These are phyloP conservation scores for Pythium phragmiticola DNA, from an alignment of 352 stramenopile species.

Conservation along the genomic window DNA sequence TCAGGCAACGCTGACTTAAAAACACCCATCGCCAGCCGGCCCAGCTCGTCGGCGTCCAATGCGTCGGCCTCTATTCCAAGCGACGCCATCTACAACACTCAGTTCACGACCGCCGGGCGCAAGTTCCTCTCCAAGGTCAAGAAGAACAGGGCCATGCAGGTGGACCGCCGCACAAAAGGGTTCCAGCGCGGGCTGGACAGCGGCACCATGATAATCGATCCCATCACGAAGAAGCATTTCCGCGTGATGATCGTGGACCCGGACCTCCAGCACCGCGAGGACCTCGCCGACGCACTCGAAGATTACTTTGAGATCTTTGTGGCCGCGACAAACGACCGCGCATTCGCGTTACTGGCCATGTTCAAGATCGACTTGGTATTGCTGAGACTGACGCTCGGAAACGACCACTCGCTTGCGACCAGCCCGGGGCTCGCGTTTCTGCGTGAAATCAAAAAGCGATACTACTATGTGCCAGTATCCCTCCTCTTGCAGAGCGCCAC, in stretches of 20 bases:
- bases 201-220: conserved; percentile 44
- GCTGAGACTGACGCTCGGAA: conserved; percentile 45
- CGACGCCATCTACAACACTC: conserved; percentile 80
- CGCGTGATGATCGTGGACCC: conserved; percentile 64
- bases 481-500: conserved; percentile 33
- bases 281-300: conserved; percentile 62
- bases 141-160: conserved; percentile 75
- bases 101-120: conserved; percentile 66
- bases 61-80: conserved; percentile 30
- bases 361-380: conserved; percentile 69
- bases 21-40: not conserved
- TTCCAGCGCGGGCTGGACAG: conserved; percentile 55
- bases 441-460: conserved; percentile 56
- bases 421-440: conserved; percentile 55
- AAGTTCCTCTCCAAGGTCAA: conserved; percentile 72
- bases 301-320: conserved; percentile 70
- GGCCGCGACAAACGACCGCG: conserved; percentile 57
- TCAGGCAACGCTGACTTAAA: not conserved
- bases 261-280: conserved; percentile 61
- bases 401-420: conserved; percentile 52
- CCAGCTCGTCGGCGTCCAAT: conserved; percentile 12
- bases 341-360: conserved; percentile 54
- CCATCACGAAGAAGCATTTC: conserved; percentile 61
- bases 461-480: conserved; percentile 49
- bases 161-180: conserved; percentile 60